Evolutionary conservation across 805 yeast species (phyloP).

Genomic region (Metschnikowia matae): DNA sequence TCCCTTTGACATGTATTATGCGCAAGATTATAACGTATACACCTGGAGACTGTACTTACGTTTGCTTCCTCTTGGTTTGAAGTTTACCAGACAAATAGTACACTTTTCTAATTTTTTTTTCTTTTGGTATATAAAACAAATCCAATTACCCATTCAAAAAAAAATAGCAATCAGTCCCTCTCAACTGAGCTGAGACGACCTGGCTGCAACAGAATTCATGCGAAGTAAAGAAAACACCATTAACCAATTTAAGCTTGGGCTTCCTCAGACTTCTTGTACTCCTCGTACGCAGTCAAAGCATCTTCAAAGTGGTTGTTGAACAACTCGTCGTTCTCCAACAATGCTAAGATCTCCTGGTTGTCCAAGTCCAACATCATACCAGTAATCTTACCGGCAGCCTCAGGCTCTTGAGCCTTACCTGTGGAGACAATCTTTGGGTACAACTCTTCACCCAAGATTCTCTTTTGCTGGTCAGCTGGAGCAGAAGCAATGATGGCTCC

Average conservation of each 20-base stretch:
- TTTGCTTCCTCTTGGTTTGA: too few relatives aligned
- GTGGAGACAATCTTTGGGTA: slow-evolving; percentile 88
- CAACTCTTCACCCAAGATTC: slow-evolving; percentile 94
- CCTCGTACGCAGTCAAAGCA: slow-evolving; percentile 91
- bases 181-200: not conserved
- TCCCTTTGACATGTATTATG: too few relatives aligned
- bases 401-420: slow-evolving; percentile 83
- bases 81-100: not conserved
- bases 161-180: slow-evolving; percentile 11
- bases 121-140: slow-evolving; percentile 22
- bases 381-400: slow-evolving; percentile 97
- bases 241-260: slow-evolving; percentile 19
- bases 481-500: slow-evolving; percentile 59
- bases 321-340: slow-evolving; percentile 85
- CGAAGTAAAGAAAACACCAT: slow-evolving; percentile 5
- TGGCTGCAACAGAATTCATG: slow-evolving; percentile 2
- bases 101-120: slow-evolving; percentile 16
- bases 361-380: slow-evolving; percentile 98
- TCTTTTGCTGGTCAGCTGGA: slow-evolving; percentile 92
- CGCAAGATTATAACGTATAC: too few relatives aligned
- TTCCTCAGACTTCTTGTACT: slow-evolving; percentile 62
- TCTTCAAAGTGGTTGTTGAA: slow-evolving; percentile 90
- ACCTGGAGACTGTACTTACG: too few relatives aligned
- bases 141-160: slow-evolving; percentile 25
- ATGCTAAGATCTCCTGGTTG: slow-evolving; percentile 80